These are phyloP conservation scores for Rhazya stricta DNA, from an alignment of 257 asterid genomes.

Conservation along the genomic window DNA sequence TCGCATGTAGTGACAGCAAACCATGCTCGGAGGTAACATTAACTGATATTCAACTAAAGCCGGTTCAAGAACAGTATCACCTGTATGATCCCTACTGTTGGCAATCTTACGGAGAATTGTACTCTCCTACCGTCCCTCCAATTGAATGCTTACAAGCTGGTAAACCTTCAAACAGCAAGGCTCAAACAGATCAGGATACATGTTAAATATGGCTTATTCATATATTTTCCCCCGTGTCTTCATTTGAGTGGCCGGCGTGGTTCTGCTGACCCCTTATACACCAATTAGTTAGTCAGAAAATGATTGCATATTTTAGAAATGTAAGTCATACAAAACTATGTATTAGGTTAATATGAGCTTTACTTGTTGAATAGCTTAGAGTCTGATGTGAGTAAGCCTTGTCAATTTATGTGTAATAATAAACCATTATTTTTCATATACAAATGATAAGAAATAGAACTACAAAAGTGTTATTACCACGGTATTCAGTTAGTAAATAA, in stretches of 20 bases:
- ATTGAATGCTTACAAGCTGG: constrained; percentile 59
- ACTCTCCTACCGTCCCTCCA: constrained; percentile 70
- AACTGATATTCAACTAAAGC: constrained; percentile 49
- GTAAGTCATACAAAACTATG: constrained; percentile 28
- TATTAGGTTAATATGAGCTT: constrained; percentile 20
- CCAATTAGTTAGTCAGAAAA: constrained; percentile 36
- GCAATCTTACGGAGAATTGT: constrained; percentile 77
- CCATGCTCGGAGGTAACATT: constrained; percentile 80
- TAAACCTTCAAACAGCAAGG: constrained; percentile 60
- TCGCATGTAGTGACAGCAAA: constrained; percentile 77
- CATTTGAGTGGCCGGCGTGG: constrained; percentile 67
- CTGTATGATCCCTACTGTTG: constrained; percentile 90
- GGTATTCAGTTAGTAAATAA: neutral
- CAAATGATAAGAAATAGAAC: neutral
- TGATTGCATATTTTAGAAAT: constrained; percentile 30
- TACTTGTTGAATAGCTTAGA: constrained; percentile 8
- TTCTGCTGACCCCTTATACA: constrained; percentile 56
- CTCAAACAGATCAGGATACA: constrained; percentile 55
- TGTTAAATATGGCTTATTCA: constrained; percentile 36
- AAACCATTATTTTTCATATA: constrained; percentile 2
- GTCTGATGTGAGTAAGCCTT: constrained; percentile 2
- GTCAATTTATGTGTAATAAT: constrained; percentile 6
- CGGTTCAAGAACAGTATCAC: constrained; percentile 56
- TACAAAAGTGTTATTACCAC: neutral
- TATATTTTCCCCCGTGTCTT: constrained; percentile 38